Evolutionary conservation across 2,329 filamentous ascomycete species (phyloP), one percentile per base, ranked within the genome.

Genomic region (Colletotrichum gloeosporioides): DNA sequence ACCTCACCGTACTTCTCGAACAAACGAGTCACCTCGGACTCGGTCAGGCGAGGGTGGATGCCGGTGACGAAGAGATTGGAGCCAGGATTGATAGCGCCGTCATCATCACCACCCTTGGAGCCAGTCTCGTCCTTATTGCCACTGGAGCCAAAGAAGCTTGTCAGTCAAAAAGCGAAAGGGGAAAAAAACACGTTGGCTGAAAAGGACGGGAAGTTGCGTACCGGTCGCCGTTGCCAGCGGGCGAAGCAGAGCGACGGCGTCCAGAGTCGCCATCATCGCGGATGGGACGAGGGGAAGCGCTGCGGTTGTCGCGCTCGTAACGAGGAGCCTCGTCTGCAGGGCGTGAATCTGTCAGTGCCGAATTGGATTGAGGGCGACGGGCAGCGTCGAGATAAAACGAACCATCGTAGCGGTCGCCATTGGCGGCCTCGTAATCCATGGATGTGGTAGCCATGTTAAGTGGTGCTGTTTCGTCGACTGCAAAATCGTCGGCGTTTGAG

Each of bases 1-100:
- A 99, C 97, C 84, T 98, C 96, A 80, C 97, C 97, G 83, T 99
- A 99, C 88, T 99, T 99, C 88, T 98, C 96, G 83, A 99, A 99
- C 79, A 99, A 93, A 85, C 96, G 96, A 71, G 95, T 94, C 77
- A 99, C 95, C 84, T 99, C 97, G 18, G 93, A 91, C 86, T 99
- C 97, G 64, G 92, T 93, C 79, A 99, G 92, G 82, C 95, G 95
- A 74, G 97, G 97, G 85, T 99, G 96, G 80, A 99, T 99, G 81
- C 97, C 97, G 78, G 97, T 99, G 80, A 99, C 97, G 86, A 99
- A 99, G 76, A 99, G 94, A 89, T 99, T 99, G 80, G 97, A 98
- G 81, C 97, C 97, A 78, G 96, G 95, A 88, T 99, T 99, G 83
- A 94, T 85, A 78, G 96, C 94, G 80, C 94, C 94, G 82, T 95